Base-by-base conservation (phyloP, 2,329 filamentous ascomycete genomes). In the Pseudogymnoascus sp. region DNA sequence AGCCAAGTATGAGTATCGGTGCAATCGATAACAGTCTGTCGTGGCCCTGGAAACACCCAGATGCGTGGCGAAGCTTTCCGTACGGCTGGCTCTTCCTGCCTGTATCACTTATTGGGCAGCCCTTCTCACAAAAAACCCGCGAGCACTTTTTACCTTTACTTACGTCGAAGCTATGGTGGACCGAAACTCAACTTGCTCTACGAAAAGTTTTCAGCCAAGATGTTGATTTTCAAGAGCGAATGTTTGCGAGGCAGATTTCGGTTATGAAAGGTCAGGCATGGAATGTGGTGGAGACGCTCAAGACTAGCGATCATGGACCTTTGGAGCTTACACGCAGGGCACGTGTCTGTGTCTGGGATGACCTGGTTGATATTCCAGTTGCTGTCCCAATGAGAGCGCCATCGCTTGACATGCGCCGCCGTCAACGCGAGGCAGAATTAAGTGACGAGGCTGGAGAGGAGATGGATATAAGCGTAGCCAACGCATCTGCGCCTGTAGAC, bases 261-360 rank as follows among this genome's bases (percentile, higher is more conserved):
- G 95, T 99, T 64, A 96, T 99, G 91, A 99, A 99, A 76, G 95
- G 95, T 9, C 95, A 99, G 73, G 95, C 95, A 0, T 99, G 95
- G 92, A 99, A 99, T 73, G 95, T 99, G 0, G 95, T 99, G 4
- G 95, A 99, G 78, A 97, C 95, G 0, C 82, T 99, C 65, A 99
- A 99, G 75, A 90, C 90, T 16, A 81, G 86, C 0, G 95, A 97
- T 71, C 93, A 97, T 72, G 95, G 95, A 0, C 95, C 95, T 0
- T 80, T 99, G 16, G 95, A 97, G 76, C 83, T 99, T 61, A 97
- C 95, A 4, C 84, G 95, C 66, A 84, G 95, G 68, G 89, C 91
- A 59, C 87, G 93, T 69, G 93, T 99, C 16, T 96, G 92, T 70
- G 93, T 99, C 11, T 99, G 95, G 95, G 95, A 99, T 71, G 95